Base-by-base conservation (phyloP, 345 rosid genomes). In the Arabis alpina region DNA sequence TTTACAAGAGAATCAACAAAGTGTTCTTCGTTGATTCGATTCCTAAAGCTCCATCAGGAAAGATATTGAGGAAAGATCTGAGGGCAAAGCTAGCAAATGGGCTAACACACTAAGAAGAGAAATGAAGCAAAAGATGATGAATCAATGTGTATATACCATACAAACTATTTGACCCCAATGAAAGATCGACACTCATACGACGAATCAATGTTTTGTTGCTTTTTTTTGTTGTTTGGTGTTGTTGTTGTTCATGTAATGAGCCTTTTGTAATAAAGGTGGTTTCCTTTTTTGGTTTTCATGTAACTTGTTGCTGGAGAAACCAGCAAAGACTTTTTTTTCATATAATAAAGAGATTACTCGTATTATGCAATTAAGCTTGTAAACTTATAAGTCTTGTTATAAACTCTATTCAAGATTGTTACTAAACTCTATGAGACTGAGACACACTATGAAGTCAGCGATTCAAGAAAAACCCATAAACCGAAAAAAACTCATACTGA, bases 11-110 rank as follows among this genome's bases (percentile, higher is more conserved):
- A 79, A 70, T 89, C 40, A 72, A 55, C 24, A 72, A 82, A 73
- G 96, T 91, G 4, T 84, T 86, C 80, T 91, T 91, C 80, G 59
- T 59, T 3, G 86, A 87, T 5, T 34, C 89, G 4, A 87, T 93
- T 61, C 98, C 97, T 0, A 93, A 87, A 74, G 86, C 92, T 44
- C 88, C 96, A 24, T 80, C 97, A 4, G 97, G 98, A 11, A 93
- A 93, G 70, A 89, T 91, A 19, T 64, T 93, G 86, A 78, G 97
- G 79, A 91, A 93, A 54, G 89, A 91, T 44, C 76, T 91, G 6
- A 81, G 86, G 73, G 87, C 81, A 19, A 85, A 54, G 66, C 61
- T 93, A 60, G 84, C 84, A 3, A 68, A 82, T 39, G 86, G 76
- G 40, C 36, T 74, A 42, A 13, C 53, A 36, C 53, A 59, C 4